A percentile compares a stretch with the other conserved stretches of the same genome.
Evolutionary conservation across 2,329 filamentous ascomycete genomes (phyloP).

Genomic region (Neofusicoccum umdonicola): DNA sequence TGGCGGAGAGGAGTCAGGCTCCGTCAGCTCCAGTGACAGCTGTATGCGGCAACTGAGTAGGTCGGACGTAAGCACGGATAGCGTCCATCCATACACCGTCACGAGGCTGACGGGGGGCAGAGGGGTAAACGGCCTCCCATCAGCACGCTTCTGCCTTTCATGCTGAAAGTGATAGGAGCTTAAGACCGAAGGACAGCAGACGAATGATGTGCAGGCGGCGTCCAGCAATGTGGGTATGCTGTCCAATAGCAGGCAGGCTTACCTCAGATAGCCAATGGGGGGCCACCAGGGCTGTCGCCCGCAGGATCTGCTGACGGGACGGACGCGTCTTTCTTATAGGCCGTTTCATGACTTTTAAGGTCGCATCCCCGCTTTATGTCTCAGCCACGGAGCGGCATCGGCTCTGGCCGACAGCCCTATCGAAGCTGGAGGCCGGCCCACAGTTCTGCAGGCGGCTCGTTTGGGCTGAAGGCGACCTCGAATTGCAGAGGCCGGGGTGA

Average conservation of each 20-base stretch:
- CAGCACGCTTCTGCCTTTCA: background rate
- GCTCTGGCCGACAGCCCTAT: background rate
- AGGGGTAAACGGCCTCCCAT: background rate
- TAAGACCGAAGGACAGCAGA: background rate
- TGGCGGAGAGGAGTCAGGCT: background rate
- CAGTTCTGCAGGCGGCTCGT: background rate
- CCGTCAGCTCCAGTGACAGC: background rate
- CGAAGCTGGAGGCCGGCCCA: background rate
- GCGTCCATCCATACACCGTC: background rate
- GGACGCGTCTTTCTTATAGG: background rate
- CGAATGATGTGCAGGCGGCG: background rate
- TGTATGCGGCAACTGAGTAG: background rate
- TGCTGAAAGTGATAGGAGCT: background rate
- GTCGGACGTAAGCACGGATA: background rate
- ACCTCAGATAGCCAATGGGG: background rate
- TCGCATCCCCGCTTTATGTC: conserved; percentile 3
- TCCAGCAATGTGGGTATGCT: background rate
- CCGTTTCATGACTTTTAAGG: background rate
- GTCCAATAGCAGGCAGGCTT: background rate
- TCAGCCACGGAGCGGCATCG: background rate
- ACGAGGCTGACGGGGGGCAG: background rate
- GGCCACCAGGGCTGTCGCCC: too few relatives aligned
- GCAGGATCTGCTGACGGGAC: background rate
- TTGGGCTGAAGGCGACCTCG: background rate
- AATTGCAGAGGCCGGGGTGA: too few relatives aligned